Conservation (phyloP, 208 protist species). For the Acanthamoeba lenticulata region DNA sequence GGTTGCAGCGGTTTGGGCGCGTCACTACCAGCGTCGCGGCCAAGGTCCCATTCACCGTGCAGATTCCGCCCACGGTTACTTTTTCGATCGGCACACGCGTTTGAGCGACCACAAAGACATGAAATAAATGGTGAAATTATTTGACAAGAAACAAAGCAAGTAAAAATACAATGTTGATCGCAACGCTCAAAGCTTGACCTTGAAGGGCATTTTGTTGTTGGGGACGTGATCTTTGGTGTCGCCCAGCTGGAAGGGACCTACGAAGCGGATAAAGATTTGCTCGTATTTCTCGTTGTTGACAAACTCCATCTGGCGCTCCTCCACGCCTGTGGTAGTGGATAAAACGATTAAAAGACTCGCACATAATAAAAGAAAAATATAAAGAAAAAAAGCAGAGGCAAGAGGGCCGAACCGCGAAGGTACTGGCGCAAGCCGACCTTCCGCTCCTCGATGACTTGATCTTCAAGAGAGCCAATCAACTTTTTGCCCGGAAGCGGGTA, state of each 20-base stretch:
- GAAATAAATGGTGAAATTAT: too few species aligned
- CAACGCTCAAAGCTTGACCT: background rate
- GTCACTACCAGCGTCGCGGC: too few species aligned
- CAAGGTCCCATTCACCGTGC: too few species aligned
- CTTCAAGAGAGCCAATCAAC: background rate
- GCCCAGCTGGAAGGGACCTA: conserved; percentile 27
- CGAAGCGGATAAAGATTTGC: conserved; percentile 18
- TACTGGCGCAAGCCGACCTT: conserved; percentile 13
- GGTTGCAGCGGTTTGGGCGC: too few species aligned
- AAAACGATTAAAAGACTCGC: background rate
- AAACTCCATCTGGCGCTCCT: conserved; percentile 23
- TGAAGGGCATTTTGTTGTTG: conserved; percentile 4
- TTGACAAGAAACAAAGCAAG: too few species aligned
- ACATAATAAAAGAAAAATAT: background rate
- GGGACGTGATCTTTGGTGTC: conserved; percentile 13
- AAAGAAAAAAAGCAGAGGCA: background rate
- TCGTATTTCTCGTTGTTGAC: conserved; percentile 49
- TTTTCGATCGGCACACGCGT: too few species aligned
- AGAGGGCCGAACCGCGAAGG: background rate
- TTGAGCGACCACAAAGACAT: too few species aligned
- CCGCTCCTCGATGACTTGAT: background rate
- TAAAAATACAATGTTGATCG: too few species aligned
- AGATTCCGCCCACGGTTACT: too few species aligned
- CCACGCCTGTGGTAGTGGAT: background rate
- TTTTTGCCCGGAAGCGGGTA: background rate